Base-by-base conservation (phyloP, 768 basidiomycete species). In the Megacollybia marginata region DNA sequence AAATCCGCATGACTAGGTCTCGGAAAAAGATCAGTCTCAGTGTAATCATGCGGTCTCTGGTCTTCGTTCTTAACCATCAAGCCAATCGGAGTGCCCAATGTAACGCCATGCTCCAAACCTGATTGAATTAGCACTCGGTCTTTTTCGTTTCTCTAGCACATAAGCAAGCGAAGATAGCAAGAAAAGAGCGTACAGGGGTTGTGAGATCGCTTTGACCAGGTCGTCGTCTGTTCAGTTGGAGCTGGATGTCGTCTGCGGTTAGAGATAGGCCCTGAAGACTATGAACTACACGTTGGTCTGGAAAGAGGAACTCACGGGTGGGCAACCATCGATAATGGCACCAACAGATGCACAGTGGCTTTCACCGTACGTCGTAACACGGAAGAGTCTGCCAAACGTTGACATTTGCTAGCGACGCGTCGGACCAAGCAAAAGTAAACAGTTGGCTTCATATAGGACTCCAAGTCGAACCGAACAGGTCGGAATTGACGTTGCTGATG, bases 11-110 rank as follows among this genome's bases (percentile, higher is more conserved):
- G 96, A 55, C 88, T 92, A 28, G 96, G 96, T 18, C 96, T 85
- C 32, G 96, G 96, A 73, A 92, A 99, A 48, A 93, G 71, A 63
- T 99, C 96, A 0, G 96, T 98, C 73, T 98, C 96, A 55, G 93
- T 85, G 69, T 99, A 99, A 68, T 99, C 96, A 61, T 97, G 89
- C 16, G 96, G 96, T 28, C 96, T 78, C 63, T 99, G 96, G 65
- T 99, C 96, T 70, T 98, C 93, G 68, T 99, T 99, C 60, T 83
- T 89, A 35, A 99, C 92, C 46, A 97, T 74, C n/a, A 99, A 81
- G 2, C 85, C 94, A 59, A 99, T 98, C 18, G 96, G 96, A 16
- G 96, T 99, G 43, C 96, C 96, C 18, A 99, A 83, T 2, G 96
- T 97, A 28, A 95, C 84, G 23, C 92, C 96, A 54, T 87, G 84